Base-by-base conservation (phyloP, 169 alveolate species). In the Cryptosporidium sp. region DNA sequence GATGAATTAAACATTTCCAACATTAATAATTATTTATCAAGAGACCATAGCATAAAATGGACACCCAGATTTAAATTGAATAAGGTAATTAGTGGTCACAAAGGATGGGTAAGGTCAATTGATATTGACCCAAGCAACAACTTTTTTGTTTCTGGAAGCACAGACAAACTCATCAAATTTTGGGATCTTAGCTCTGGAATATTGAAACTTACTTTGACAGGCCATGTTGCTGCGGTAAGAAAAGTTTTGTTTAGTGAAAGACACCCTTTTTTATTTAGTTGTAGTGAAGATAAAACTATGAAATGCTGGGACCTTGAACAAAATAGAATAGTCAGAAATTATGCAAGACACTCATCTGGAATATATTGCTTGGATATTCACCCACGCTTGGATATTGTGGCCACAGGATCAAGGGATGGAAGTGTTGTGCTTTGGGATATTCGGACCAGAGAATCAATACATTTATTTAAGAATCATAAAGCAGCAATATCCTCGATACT, bases 381-480 rank as follows among this genome's bases (percentile, higher is more conserved):
- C 86, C 99, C 99, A 14, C 95, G 95, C 4, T 92, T 98, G 87
- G 99, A 98, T 92, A 85, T 98, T 14, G 93, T 98, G 39, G 95
- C 97, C 55, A 96, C 99, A 61, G 99, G 99, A 23, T 99, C 99
- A 14, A 95, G 99, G 62, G 99, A 98, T 91, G 97, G 99, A 58
- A 98, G 97, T 10, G 99, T 97, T 6, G 94, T 99, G 70, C 98
- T 98, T 16, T 98, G 99, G 99, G 99, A 98, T 92, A 97, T 98
- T 70, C 94, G 99, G 73, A 97, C 99, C 18, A 98, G 97, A 86
- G 94, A 95, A 61, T 94, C 97, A 45, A 96, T 98, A 50, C 97
- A 96, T 91, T 96, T 95, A 21, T 93, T 98, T 45, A 96, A 96
- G 45, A 99, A 99, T 1, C 99, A 98, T 91, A 89, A 96, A 37